These are phyloP conservation scores for Cyclotella cryptica DNA, from an alignment of 108 stramenopile species.

Conservation along the genomic window DNA sequence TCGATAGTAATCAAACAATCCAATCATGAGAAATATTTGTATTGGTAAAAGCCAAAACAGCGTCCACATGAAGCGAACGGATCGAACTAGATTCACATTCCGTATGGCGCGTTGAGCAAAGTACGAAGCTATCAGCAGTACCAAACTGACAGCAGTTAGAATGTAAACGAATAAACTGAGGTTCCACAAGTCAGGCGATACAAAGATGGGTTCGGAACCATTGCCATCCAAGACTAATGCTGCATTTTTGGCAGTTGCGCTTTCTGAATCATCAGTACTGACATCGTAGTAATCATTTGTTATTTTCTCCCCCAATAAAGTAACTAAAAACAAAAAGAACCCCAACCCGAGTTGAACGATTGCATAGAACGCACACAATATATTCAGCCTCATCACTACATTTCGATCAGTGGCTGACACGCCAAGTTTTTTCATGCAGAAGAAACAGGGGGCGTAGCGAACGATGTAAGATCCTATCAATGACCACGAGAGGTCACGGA, in stretches of 20 bases:
- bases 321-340: slow-evolving; percentile 43
- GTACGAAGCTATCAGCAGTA: slow-evolving; percentile 60
- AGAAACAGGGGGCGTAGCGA: slow-evolving; percentile 53
- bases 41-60: slow-evolving; percentile 68
- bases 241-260: no score
- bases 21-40: slow-evolving; percentile 53
- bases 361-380: slow-evolving; percentile 65
- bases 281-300: slow-evolving; percentile 12
- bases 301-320: slow-evolving; percentile 23
- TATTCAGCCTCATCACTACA: slow-evolving; percentile 69
- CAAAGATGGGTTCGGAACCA: not conserved
- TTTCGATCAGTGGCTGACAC: slow-evolving; percentile 66
- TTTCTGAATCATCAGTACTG: not conserved
- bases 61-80: slow-evolving; percentile 79
- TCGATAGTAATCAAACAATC: slow-evolving; percentile 61
- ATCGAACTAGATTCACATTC: slow-evolving; percentile 75
- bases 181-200: slow-evolving; percentile 52
- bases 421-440: slow-evolving; percentile 47
- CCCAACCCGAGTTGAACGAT: slow-evolving; percentile 55
- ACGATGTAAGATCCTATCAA: slow-evolving; percentile 40
- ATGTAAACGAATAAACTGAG: slow-evolving; percentile 46
- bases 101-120: slow-evolving; percentile 65
- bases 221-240: not conserved
- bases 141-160: slow-evolving; percentile 55
- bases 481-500: slow-evolving; percentile 36